A percentile compares a stretch with the other conserved stretches of the same genome.
phyloP scores from a whole-genome alignment of 805 yeast species.

The Lachancea fermentati region DNA sequence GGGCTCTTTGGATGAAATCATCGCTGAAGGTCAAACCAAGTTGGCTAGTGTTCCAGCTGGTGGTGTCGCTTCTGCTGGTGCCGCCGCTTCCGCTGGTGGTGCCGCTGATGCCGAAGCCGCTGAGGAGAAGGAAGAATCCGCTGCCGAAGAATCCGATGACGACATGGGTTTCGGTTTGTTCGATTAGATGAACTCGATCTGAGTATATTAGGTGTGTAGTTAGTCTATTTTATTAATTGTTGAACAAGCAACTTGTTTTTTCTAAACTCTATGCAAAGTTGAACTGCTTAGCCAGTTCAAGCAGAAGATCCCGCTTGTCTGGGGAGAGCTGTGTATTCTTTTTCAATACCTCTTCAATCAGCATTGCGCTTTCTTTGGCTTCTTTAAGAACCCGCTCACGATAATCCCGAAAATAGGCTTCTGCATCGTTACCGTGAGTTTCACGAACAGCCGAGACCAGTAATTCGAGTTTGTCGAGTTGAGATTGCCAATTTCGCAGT shows the following conservation, averaged over 20 bases:
- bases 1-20: constrained; percentile 58
- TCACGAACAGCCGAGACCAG: background rate
- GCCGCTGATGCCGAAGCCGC: constrained; percentile 51
- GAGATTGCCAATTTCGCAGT: background rate
- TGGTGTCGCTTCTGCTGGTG: constrained; percentile 66
- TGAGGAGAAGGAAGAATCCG: constrained; percentile 53
- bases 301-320: too few relatives aligned
- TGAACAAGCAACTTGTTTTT: background rate
- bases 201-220: background rate
- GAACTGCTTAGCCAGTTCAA: too few relatives aligned
- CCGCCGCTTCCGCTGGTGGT: constrained; percentile 50
- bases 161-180: constrained; percentile 80
- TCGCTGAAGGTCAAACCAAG: constrained; percentile 77
- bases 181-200: constrained; percentile 38
- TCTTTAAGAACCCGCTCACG: constrained; percentile 1
- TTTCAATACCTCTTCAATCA: constrained; percentile 4
- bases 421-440: background rate
- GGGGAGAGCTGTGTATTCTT: constrained; percentile 1
- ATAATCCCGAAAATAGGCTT: constrained; percentile 1
- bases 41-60: constrained; percentile 78
- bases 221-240: constrained; percentile 3
- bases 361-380: constrained; percentile 3
- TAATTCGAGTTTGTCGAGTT: background rate
- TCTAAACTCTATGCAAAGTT: too few relatives aligned
- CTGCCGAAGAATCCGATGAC: constrained; percentile 45